Percentiles rank a stretch among this genome's conserved stretches.
Conservation (phyloP, 768 basidiomycete genomes). For the Kwoniella pini region DNA sequence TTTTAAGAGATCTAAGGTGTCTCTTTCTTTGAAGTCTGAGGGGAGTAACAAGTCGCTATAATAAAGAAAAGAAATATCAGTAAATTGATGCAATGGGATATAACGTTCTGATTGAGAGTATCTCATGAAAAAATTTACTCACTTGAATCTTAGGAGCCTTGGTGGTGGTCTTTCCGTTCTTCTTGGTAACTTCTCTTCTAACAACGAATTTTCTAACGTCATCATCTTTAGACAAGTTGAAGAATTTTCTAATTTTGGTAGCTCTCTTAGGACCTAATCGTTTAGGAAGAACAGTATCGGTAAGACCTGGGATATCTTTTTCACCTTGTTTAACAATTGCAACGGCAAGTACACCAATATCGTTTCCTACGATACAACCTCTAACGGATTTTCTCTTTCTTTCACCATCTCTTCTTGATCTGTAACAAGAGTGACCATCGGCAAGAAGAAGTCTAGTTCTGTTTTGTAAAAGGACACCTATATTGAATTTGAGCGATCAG, state of each 20-base stretch:
- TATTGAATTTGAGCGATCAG: too few species aligned
- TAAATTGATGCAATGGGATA: background rate
- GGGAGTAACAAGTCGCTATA: slow-evolving; percentile 80
- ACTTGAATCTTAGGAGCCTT: slow-evolving; percentile 96
- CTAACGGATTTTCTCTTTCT: slow-evolving; percentile 96
- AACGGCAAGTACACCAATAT: slow-evolving; percentile 90
- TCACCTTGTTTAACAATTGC: slow-evolving; percentile 98
- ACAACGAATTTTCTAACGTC: slow-evolving; percentile 94
- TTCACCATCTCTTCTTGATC: slow-evolving; percentile 85
- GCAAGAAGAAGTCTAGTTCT: slow-evolving; percentile 91
- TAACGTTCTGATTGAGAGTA: background rate
- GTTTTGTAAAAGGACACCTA: slow-evolving; percentile 76
- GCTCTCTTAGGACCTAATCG: slow-evolving; percentile 95
- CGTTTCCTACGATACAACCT: slow-evolving; percentile 95
- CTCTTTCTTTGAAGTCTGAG: slow-evolving; percentile 94
- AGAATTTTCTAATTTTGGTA: slow-evolving; percentile 95
- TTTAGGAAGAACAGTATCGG: slow-evolving; percentile 90
- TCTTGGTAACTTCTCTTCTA: slow-evolving; percentile 84
- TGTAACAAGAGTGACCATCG: slow-evolving; percentile 98
- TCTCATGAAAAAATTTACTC: background rate
- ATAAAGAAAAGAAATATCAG: background rate
- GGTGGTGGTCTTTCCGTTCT: slow-evolving; percentile 83
- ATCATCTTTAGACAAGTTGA: slow-evolving; percentile 96
- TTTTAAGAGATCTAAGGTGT: slow-evolving; percentile 83
- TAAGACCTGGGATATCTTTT: slow-evolving; percentile 81